phyloP scores from a whole-genome alignment of 768 basidiomycete genomes.

The Auriculariales sp. region DNA sequence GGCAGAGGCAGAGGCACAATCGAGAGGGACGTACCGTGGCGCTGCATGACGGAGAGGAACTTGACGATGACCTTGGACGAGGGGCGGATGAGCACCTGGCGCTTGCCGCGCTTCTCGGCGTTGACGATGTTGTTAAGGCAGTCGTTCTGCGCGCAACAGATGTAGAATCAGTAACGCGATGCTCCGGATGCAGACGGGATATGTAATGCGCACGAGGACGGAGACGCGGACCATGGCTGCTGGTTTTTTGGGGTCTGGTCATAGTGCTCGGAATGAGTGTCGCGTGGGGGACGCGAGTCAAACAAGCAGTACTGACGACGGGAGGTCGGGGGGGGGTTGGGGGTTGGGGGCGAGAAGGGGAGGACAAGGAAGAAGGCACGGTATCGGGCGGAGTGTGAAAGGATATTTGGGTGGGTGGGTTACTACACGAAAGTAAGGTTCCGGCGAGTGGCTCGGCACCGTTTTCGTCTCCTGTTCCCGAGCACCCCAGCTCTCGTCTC shows the following conservation, averaged over 20 bases:
- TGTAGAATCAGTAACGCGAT: background rate
- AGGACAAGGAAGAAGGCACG: background rate
- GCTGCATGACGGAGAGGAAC: slow-evolving; percentile 97
- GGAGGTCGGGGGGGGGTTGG: slow-evolving; percentile 30
- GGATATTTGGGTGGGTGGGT: no score
- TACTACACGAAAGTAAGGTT: background rate
- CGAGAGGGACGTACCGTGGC: slow-evolving; percentile 60
- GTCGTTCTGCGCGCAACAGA: slow-evolving; percentile 54
- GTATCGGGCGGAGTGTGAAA: no score
- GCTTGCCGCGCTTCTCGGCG: slow-evolving; percentile 98
- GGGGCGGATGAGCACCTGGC: slow-evolving; percentile 95
- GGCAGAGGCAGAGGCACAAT: slow-evolving; percentile 6
- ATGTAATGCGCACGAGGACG: slow-evolving; percentile 39
- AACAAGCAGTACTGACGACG: slow-evolving; percentile 19
- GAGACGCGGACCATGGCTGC: slow-evolving; percentile 71
- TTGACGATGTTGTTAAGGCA: slow-evolving; percentile 95
- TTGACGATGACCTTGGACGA: slow-evolving; percentile 97
- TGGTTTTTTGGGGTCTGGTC: slow-evolving; percentile 1
- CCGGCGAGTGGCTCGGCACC: no score
- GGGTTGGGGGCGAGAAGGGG: slow-evolving; percentile 10
- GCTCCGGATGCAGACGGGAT: background rate
- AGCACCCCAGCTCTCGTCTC: slow-evolving; percentile 7
- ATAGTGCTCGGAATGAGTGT: slow-evolving; percentile 64
- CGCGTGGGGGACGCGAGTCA: slow-evolving; percentile 75
- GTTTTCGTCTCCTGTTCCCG: no score